Base-by-base conservation (phyloP, 768 basidiomycete genomes). In the Gymnopilus dilepis region DNA sequence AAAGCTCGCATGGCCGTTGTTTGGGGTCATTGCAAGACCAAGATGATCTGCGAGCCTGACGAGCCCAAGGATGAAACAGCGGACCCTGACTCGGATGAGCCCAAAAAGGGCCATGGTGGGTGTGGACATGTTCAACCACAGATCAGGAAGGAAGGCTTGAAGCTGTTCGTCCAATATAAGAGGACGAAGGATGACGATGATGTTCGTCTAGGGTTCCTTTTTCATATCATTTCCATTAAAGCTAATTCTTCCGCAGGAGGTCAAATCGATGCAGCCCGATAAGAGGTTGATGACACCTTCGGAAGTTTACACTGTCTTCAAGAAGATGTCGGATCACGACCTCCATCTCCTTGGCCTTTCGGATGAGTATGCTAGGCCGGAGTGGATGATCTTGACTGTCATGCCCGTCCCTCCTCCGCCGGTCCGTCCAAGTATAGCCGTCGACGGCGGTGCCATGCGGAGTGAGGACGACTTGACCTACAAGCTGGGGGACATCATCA, bases 341-440 rank as follows among this genome's bases (percentile, higher is more conserved):
- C 83, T 99, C 15, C 85, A 89, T 64, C 81, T 95, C 26, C 86
- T 99, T 65, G 97, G 97, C 37, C 86, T 99, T 9, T 96, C 92
- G 26, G 93, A 95, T 60, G 93, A 94, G 72, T 99, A 97, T 72
- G 97, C 97, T 6, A 87, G 96, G 41, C 97, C 97, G 2, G 95
- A 98, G 70, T 99, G 97, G 97, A 99, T 99, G 97, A 97, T 99
- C 66, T 79, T 99, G 41, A 99, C 97, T 0, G 95, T 98, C 37
- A 84, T 99, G 74, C 97, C 97, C 34, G 97, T 99, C 0, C 97
- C 97, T 1, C 97, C 97, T 1, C 97, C 97, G 6, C 95, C 97
- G 7, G 97, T 99, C 56, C 94, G 97, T 51, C 97, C 97, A 0
- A 97, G 95, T 77, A 98, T 99, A 59, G 91, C 97, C 12, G 93